Conservation (phyloP, 805 yeast genomes). For the Saccharomyces paradoxus region DNA sequence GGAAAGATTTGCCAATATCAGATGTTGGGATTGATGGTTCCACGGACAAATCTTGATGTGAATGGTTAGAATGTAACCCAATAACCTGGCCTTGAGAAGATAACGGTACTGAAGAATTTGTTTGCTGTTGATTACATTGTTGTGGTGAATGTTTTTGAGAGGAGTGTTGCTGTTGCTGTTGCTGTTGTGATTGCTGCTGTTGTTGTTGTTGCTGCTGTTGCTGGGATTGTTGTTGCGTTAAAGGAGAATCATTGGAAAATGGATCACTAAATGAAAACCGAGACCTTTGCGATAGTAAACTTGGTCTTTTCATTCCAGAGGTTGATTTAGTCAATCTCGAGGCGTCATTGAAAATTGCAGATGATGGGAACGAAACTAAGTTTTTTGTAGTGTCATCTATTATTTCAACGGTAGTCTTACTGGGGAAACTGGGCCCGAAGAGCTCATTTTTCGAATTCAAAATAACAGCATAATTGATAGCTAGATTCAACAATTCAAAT, state of each 20-base stretch:
- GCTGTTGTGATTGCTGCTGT: conserved; percentile 9
- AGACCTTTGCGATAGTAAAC: conserved; percentile 52
- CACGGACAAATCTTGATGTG: conserved; percentile 3
- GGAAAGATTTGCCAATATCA: conserved; percentile 33
- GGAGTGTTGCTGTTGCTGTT: conserved; percentile 6
- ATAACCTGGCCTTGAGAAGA: neutral
- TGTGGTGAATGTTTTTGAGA: conserved; percentile 5
- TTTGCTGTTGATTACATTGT: neutral
- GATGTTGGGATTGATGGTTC: neutral
- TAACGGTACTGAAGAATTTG: neutral
- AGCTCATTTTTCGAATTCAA: conserved; percentile 35
- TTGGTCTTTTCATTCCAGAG: conserved; percentile 21
- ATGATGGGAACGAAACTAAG: conserved; percentile 9
- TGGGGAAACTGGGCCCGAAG: conserved; percentile 43
- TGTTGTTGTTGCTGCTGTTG: conserved; percentile 6
- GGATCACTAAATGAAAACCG: conserved; percentile 66
- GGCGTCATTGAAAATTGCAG: neutral
- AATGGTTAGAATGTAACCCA: neutral
- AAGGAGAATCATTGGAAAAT: conserved; percentile 30
- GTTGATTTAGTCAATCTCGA: neutral
- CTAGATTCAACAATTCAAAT: conserved; percentile 38
- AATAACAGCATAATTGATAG: conserved; percentile 36
- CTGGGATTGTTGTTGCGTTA: conserved; percentile 2
- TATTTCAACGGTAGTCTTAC: conserved; percentile 34
- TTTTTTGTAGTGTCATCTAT: conserved; percentile 30